Evolutionary conservation across 2,329 filamentous ascomycete genomes (phyloP).

Genomic region (Colletotrichum sp.): DNA sequence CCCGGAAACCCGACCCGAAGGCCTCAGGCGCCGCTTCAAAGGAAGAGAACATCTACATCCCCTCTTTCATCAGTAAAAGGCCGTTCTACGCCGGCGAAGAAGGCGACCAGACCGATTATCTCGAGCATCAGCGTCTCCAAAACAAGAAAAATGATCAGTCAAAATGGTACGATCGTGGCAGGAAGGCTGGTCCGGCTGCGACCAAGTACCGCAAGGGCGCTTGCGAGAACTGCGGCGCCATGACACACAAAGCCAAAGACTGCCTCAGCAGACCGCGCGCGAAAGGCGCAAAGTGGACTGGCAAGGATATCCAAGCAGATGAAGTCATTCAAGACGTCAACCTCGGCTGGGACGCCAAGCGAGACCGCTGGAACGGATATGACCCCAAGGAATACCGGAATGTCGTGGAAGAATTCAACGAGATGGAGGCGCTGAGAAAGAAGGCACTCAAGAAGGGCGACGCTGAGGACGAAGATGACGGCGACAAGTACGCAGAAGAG

Average conservation of each 20-base stretch:
- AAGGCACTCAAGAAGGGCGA: constrained; percentile 50
- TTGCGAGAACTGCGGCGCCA: constrained; percentile 97
- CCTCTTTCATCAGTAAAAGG: constrained; percentile 95
- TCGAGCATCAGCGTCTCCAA: constrained; percentile 92
- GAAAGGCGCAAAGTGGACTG: constrained; percentile 89
- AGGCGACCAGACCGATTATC: constrained; percentile 81
- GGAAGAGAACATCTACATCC: constrained; percentile 98
- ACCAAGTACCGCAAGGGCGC: constrained; percentile 98
- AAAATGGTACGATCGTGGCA: constrained; percentile 93
- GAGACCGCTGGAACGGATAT: constrained; percentile 98
- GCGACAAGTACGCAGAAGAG: constrained; percentile 87
- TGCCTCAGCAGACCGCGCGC: constrained; percentile 89
- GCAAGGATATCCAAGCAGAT: constrained; percentile 91
- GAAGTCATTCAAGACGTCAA: constrained; percentile 85
- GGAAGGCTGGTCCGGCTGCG: constrained; percentile 82
- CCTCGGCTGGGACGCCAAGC: constrained; percentile 94
- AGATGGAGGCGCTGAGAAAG: constrained; percentile 78
- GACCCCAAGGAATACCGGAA: constrained; percentile 83
- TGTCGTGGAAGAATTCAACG: constrained; percentile 89
- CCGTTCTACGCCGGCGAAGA: constrained; percentile 92
- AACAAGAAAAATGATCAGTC: constrained; percentile 72
- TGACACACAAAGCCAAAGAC: constrained; percentile 96
- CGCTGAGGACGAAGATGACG: constrained; percentile 59
- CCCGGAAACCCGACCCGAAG: constrained; percentile 34
- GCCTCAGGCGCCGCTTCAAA: constrained; percentile 58